Evolutionary conservation across 2,329 filamentous ascomycete species (phyloP).

Genomic region (Pseudogymnoascus sp.): DNA sequence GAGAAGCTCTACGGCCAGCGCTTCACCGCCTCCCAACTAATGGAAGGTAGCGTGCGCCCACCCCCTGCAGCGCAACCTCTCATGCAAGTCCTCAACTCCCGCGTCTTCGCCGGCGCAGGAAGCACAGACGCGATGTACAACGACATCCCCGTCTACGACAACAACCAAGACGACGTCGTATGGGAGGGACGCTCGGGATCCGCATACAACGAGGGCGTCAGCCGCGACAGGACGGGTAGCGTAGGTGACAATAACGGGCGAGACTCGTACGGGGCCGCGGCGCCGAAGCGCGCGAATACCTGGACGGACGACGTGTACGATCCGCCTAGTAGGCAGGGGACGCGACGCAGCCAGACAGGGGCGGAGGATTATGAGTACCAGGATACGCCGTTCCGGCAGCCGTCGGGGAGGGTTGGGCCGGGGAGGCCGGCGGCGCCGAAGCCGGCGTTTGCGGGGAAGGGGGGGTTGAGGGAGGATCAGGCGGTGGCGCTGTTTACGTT

Average conservation of each 20-base stretch:
- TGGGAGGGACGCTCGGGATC: constrained; percentile 70
- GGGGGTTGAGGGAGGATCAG: constrained; percentile 59
- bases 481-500: constrained; percentile 90
- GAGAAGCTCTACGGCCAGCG: constrained; percentile 87
- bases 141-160: constrained; percentile 82
- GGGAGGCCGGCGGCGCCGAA: constrained; percentile 80
- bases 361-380: constrained; percentile 46
- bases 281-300: constrained; percentile 54
- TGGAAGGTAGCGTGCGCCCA: constrained; percentile 67
- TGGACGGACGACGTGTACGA: constrained; percentile 74
- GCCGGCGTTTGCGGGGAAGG: constrained; percentile 63
- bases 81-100: constrained; percentile 74
- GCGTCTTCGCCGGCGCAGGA: constrained; percentile 62
- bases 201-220: constrained; percentile 59
- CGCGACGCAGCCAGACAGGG: constrained; percentile 33
- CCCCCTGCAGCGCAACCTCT: constrained; percentile 78
- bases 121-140: constrained; percentile 73
- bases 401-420: constrained; percentile 45
- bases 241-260: constrained; percentile 27
- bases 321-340: constrained; percentile 33
- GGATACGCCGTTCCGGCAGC: constrained; percentile 34
- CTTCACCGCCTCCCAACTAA: constrained; percentile 71
- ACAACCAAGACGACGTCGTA: constrained; percentile 69
- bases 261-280: constrained; percentile 37
- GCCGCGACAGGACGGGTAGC: constrained; percentile 39